Evolutionary conservation across 192 early-diverging fungal genomes (phyloP), one percentile per base, ranked within the genome.

Genomic region (Podila verticillata): DNA sequence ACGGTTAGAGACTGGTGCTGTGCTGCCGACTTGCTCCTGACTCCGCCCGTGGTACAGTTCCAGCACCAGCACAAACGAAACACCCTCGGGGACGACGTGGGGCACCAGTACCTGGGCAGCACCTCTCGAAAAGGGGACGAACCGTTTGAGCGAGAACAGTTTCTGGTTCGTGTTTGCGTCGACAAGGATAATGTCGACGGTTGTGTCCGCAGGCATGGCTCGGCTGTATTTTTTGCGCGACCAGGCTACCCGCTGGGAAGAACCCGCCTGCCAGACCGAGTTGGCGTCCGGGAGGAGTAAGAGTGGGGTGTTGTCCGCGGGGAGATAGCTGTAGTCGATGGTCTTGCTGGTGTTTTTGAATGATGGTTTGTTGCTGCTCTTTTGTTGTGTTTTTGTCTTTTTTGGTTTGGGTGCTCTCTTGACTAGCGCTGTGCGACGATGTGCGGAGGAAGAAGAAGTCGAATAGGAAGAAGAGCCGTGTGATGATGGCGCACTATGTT

Each of bases 41-140:
- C 77, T 80, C 51, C 69, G 58, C 28, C 77, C 77, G 26, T 39
- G 70, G 48, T 72, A 80, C 57, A 80, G 44, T 48, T 80, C 77
- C 44, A 80, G 24, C n/a, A 72, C 70, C 54, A 80, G 31, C 4
- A 80, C 77, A 72, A 72, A 72, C 3, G 69, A 67, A 7, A 60
- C 28, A 5, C 49, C 60, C 22, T 65, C 74, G 19, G 68, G 68
- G 4, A 72, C 39, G 6, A 24, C 68, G 54, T 54, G 49, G 1
- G 77, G 77, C 13, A 80, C 77, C 51, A 48, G 34, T 26, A 80
- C 70, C 30, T 80, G 69, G 3, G 57, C 66, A 19, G 64, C 65
- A 2, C 70, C 77, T 30, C 63, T 68, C 2, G 44, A 28, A 48
- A 80, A 80, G 12, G 70, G 77, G 19, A 80, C 48, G 32, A 80